Base-by-base conservation (phyloP, 2,329 filamentous ascomycete species). In the Aspergillus sp. region DNA sequence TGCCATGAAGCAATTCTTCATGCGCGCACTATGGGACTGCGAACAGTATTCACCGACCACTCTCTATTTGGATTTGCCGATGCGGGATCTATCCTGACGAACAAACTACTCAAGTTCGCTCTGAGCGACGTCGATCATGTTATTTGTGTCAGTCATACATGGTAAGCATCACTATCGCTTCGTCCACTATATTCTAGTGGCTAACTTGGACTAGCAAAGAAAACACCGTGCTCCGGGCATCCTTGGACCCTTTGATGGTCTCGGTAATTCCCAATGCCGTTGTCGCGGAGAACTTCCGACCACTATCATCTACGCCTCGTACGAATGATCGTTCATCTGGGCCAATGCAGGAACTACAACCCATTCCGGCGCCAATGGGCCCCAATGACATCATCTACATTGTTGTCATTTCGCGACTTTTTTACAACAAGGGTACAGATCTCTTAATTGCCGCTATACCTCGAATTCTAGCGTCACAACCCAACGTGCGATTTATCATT, bases 341-440 rank as follows among this genome's bases (percentile, higher is more conserved):
- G 45, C 63, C 65, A 58, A 59, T 66, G 20, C 47, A 69, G 4
- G 72, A 78, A 49, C 63, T 69, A 11, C 81, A 82, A 6, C 78
- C 84, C 10, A 83, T 87, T 0, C 86, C 87, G 3, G 87, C 88
- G 56, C 87, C 86, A 6, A 84, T 96, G 2, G 90, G 90, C 0
- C 91, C 92, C 0, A 84, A 91, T 64, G 94, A 97, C 68, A 90
- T 87, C 11, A 94, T 99, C 69, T 97, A 92, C 7, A 97, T 99
- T 59, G 92, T 99, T 1, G 94, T 99, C 20, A 96, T 99, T 63
- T 97, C 93, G 9, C 91, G 95, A 20, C 86, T 99, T 1, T 99
- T 98, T 77, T 98, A 98, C 78, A 99, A 99, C 78, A 99, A 99
- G 75, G 95, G 95, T 60, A 98, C 92, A 1, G 96, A 99, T 74